Evolutionary conservation across 768 basidiomycete genomes (phyloP).

Genomic region (Boletus sensibilis): DNA sequence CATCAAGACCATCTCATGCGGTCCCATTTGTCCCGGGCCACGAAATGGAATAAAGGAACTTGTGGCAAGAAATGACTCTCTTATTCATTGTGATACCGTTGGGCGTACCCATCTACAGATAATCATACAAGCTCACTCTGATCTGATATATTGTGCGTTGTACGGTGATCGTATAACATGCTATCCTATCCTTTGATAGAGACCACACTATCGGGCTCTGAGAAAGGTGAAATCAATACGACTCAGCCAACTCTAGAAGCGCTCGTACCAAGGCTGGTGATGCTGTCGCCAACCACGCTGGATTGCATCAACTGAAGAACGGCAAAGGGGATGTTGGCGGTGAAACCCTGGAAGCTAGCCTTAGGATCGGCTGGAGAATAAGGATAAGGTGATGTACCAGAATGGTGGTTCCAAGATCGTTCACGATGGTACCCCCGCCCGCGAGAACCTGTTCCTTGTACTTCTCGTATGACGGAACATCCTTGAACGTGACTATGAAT

Average conservation of each 20-base stretch:
- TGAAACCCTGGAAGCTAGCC: slow-evolving; percentile 14
- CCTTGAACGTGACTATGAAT: slow-evolving; percentile 11
- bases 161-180: neutral
- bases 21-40: neutral
- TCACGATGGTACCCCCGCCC: slow-evolving; percentile 6
- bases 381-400: neutral
- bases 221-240: neutral
- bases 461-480: slow-evolving; percentile 3
- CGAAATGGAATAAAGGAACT: neutral
- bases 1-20: neutral
- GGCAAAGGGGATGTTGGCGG: slow-evolving; percentile 9
- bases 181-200: neutral
- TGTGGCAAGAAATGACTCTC: neutral
- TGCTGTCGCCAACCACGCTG: slow-evolving; percentile 5
- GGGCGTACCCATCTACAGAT: neutral
- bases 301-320: neutral
- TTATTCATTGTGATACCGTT: neutral
- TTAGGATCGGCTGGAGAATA: neutral
- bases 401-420: slow-evolving; percentile 3
- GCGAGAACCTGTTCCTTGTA: slow-evolving; percentile 7
- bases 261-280: slow-evolving; percentile 13
- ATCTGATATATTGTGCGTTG: neutral
- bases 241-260: neutral
- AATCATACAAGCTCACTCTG: neutral
- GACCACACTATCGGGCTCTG: slow-evolving; percentile 17